Base-by-base conservation (phyloP, 2,329 filamentous ascomycete species). In the Tetracladium maxilliforme region DNA sequence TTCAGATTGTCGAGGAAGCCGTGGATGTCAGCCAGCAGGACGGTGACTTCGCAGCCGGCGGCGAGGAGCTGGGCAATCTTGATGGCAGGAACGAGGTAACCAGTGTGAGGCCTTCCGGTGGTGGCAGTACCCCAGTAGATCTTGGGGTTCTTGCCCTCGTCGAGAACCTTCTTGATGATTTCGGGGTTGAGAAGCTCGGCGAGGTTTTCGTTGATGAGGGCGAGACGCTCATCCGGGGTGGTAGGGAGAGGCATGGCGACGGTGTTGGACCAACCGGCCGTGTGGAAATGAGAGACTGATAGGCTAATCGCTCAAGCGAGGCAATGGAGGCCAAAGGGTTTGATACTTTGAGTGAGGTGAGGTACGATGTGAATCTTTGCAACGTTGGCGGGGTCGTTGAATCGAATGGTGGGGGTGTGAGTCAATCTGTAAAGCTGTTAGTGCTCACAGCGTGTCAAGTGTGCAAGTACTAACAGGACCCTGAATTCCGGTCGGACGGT, bases 121-220 rank as follows among this genome's bases (percentile, higher is more conserved):
- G 82, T 83, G 11, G 81, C 80, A 19, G 78, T 87, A 21, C 78
- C 69, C 82, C 81, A 92, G 70, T 92, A 92, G 49, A 92, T 70
- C 47, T 73, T 77, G 27, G 72, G 68, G 23, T 75, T 65, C 27
- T 81, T 73, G 47, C 80, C 64, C 31, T 70, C 70, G 35, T 77
- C 52, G 33, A 87, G 64, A 22, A 71, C 55, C 43, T 70, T 62
- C 47, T 84, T 70, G 44, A 90, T 78, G 33, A 92, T 82, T 44
- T 92, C 82, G 14, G 72, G 72, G 45, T 90, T 86, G 32, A 93
- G 65, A 24, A 82, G 60, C 59, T 93, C 84, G 33, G 75, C 70
- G 30, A 92, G 62, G 50, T 90, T 90, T 47, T 75, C 71, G 33
- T 64, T 70, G 55, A 92, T 92, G 43, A 92, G 64, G 28, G 63